Base-by-base conservation (phyloP, 1,139 yeast species). In the Yamadazyma diddensiae region DNA sequence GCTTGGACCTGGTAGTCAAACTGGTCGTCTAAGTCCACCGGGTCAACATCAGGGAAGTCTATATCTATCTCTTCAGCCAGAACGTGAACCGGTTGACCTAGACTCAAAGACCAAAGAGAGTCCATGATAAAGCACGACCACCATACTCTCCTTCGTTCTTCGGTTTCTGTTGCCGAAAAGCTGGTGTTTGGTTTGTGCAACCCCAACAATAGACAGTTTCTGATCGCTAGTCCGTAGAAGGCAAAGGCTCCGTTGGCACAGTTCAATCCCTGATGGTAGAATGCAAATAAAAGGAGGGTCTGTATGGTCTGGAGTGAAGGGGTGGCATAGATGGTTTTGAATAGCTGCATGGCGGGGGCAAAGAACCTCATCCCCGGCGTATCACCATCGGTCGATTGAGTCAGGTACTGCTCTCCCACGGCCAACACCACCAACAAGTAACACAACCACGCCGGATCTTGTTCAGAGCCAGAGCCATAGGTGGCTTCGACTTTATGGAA, bases 311-410 rank as follows among this genome's bases (percentile, higher is more conserved):
- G 38, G 13, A 41, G 11, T 2, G 28, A 31, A n/a, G 40, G 40
- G 16, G 29, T 29, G 24, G 39, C 45, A 24, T 33, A 37, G 30
- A 37, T 35, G 23, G 37, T 33, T 3, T 29, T 26, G 26, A 21
- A 35, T 10, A 41, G 19, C 21, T 33, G 34, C 34, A 37, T 31
- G 6, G 43, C 42, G 2, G 43, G 36, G 6, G 26, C 16, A 21
- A 39, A 41, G 27, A 37, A 41, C 17, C 43, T 30, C 45, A 41
- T 41, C 8, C 45, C 45, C 9, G 45, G 43, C 10, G 38, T 26
- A 13, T 35, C 40, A 7, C 39, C 45, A 34, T 37, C 41, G 3
- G 41, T 33, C n/a, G 41, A 31, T 20, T 41, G 43, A 28, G 39
- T 37, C 6, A 39, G 23, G 26, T 39, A 39, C 21, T 41, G 45